phyloP scores from a whole-genome alignment of 352 stramenopile genomes.

The Aphanomyces euteiches region DNA sequence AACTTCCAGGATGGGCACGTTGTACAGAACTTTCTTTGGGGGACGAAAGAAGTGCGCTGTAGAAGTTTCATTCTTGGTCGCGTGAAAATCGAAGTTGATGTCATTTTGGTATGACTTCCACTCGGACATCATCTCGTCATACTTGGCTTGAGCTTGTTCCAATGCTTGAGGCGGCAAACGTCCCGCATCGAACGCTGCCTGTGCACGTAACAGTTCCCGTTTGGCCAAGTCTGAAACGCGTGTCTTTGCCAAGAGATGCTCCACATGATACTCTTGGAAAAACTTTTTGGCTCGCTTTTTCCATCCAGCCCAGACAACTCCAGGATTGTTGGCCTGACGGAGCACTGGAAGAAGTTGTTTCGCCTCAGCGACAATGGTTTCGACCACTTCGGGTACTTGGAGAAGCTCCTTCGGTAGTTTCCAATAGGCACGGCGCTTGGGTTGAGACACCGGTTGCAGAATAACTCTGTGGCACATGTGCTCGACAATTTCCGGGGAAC shows the following conservation, averaged over 20 bases:
- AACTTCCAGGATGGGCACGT: background rate
- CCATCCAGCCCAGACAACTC: slow-evolving; percentile 5
- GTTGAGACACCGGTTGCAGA: background rate
- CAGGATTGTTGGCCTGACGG: background rate
- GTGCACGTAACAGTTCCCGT: background rate
- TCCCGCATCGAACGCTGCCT: background rate
- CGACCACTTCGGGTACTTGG: background rate
- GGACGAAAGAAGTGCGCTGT: slow-evolving; percentile 10
- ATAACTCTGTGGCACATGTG: background rate
- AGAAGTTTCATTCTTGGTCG: background rate
- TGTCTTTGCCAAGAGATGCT: background rate
- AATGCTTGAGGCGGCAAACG: background rate
- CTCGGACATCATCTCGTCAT: background rate
- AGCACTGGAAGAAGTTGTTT: background rate
- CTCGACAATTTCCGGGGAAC: background rate
- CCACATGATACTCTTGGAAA: background rate
- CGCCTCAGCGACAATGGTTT: background rate
- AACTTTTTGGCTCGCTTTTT: slow-evolving; percentile 1
- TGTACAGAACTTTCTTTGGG: background rate
- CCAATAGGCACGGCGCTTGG: background rate
- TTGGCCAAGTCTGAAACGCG: background rate
- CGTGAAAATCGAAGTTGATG: slow-evolving; percentile 10
- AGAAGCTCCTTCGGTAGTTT: slow-evolving; percentile 15
- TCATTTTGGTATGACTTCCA: slow-evolving; percentile 2
- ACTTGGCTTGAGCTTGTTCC: no score